phyloP scores from a whole-genome alignment of 2,329 filamentous ascomycete species.

The Colletotrichum tabaci region DNA sequence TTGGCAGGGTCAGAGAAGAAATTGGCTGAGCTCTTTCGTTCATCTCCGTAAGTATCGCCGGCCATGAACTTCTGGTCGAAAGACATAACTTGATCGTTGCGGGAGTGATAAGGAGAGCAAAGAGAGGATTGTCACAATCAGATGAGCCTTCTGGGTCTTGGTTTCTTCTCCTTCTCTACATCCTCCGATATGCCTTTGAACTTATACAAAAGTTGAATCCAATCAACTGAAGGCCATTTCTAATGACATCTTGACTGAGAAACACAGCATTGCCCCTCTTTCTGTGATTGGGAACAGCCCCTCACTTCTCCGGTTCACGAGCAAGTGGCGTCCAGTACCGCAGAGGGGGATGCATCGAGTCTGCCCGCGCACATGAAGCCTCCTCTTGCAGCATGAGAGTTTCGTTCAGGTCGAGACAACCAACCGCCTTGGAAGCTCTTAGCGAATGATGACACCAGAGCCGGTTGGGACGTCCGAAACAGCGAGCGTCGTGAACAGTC shows the following conservation, averaged over 20 bases:
- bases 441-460: slow-evolving; percentile 6
- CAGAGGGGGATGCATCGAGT: not conserved
- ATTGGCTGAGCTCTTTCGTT: slow-evolving; percentile 44
- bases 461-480: not conserved
- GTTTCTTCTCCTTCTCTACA: not conserved
- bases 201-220: not conserved
- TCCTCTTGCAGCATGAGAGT: not conserved
- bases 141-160: too few species aligned
- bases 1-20: slow-evolving; percentile 53
- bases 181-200: not conserved
- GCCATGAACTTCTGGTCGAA: slow-evolving; percentile 55
- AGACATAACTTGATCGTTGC: slow-evolving; percentile 46
- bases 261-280: not conserved
- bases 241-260: too few species aligned
- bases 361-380: not conserved
- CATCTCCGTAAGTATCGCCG: slow-evolving; percentile 54
- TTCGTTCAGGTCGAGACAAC: not conserved
- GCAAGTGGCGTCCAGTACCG: slow-evolving; percentile 5
- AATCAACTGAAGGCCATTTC: not conserved
- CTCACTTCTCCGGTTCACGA: not conserved
- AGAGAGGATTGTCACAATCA: not conserved
- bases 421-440: not conserved
- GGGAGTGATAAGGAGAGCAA: not conserved
- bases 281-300: not conserved
- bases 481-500: not conserved